phyloP scores from a whole-genome alignment of 2,329 filamentous ascomycete species.

The Didymella segeticola region DNA sequence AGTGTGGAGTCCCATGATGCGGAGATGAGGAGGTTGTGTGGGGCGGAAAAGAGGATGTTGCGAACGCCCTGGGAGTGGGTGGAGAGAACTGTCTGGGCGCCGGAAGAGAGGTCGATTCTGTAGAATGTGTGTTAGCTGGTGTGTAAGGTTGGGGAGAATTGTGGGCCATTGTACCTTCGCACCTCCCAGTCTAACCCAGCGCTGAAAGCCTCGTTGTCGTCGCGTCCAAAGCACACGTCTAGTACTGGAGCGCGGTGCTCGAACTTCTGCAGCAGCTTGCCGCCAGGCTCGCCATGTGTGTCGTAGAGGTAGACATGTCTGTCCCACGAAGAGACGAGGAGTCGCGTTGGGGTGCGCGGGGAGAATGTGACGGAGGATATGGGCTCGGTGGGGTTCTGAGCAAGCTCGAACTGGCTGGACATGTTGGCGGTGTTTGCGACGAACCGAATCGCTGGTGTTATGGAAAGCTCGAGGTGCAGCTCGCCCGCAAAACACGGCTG shows the following conservation, averaged over 20 bases:
- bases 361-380: conserved; percentile 89
- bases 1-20: conserved; percentile 93
- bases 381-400: conserved; percentile 82
- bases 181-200: conserved; percentile 89
- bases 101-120: conserved; percentile 74
- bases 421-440: conserved; percentile 28
- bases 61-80: conserved; percentile 82
- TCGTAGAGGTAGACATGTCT: conserved; percentile 91
- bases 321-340: conserved; percentile 96
- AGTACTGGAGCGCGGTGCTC: conserved; percentile 86
- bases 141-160: neutral
- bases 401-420: conserved; percentile 76
- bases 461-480: conserved; percentile 25
- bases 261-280: conserved; percentile 73
- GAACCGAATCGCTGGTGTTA: neutral
- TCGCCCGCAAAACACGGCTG: conserved; percentile 18
- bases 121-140: neutral
- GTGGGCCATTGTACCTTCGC: conserved; percentile 63
- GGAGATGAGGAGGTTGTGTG: conserved; percentile 81
- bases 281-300: conserved; percentile 64
- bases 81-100: conserved; percentile 76
- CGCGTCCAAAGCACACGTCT: conserved; percentile 87
- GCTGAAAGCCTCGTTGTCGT: conserved; percentile 83
- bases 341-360: conserved; percentile 72
- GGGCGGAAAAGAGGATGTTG: conserved; percentile 79